Conservation (phyloP, 495 filamentous ascomycete species). For the Daldinia bambusicola region DNA sequence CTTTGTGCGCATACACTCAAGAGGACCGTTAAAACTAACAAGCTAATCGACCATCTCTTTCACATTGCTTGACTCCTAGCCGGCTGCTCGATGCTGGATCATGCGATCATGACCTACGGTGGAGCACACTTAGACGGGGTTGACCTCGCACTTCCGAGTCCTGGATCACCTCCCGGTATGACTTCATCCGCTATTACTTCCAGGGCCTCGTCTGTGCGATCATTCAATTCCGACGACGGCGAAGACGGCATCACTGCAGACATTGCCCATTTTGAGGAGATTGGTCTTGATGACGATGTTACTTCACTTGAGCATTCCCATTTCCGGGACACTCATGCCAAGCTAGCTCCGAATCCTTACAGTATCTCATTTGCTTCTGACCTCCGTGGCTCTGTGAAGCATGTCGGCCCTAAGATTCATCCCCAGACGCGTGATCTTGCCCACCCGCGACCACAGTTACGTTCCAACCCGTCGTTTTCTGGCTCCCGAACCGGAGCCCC, state of each 20-base stretch:
- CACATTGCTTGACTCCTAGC: neutral
- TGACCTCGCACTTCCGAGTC: conserved; percentile 62
- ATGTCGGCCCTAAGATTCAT: conserved; percentile 43
- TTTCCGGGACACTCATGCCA: conserved; percentile 58
- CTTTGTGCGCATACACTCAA: conserved; percentile 9
- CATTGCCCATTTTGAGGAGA: conserved; percentile 89
- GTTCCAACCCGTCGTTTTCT: conserved; percentile 35
- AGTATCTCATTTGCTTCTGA: conserved; percentile 56
- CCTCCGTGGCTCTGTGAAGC: conserved; percentile 52
- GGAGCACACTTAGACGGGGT: conserved; percentile 50
- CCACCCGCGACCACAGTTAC: conserved; percentile 33
- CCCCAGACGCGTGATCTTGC: conserved; percentile 45
- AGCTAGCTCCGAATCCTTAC: conserved; percentile 55
- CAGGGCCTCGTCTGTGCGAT: conserved; percentile 89
- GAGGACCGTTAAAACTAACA: neutral
- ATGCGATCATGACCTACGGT: conserved; percentile 70
- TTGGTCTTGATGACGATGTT: conserved; percentile 80
- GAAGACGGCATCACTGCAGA: conserved; percentile 73
- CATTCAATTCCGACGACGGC: conserved; percentile 69
- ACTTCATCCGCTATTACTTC: conserved; percentile 83
- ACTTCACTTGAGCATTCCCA: conserved; percentile 48
- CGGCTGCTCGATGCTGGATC: conserved; percentile 38
- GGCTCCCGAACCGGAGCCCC: conserved; percentile 33
- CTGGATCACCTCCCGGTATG: conserved; percentile 84
- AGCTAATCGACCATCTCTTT: neutral